phyloP scores from a whole-genome alignment of 768 basidiomycete genomes.

The Leccinum ochraceum region DNA sequence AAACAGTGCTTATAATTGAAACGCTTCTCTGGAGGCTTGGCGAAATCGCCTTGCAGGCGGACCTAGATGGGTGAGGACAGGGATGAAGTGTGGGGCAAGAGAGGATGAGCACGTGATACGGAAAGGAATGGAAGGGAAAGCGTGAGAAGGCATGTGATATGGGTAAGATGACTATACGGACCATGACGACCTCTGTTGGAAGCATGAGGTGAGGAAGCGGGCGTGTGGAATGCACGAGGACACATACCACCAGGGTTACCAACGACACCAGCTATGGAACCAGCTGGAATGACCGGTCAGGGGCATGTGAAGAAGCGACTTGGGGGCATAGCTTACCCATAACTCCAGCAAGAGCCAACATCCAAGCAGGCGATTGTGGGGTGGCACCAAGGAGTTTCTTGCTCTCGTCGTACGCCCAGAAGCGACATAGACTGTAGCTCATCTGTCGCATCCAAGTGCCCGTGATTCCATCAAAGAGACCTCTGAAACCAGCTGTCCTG shows the following conservation, averaged over 20 bases:
- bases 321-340: conserved; percentile 62
- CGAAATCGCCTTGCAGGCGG: conserved; percentile 88
- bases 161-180: conserved; percentile 15
- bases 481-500: conserved; percentile 67
- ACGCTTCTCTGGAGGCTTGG: conserved; percentile 83
- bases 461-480: conserved; percentile 83
- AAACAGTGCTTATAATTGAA: conserved; percentile 91
- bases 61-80: conserved; percentile 38
- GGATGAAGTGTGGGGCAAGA: background rate
- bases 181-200: conserved; percentile 71
- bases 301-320: background rate
- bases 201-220: background rate
- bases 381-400: conserved; percentile 78
- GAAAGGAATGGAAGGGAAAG: background rate
- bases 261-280: conserved; percentile 82
- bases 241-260: conserved; percentile 83
- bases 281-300: conserved; percentile 48
- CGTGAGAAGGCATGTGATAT: conserved; percentile 20
- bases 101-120: conserved; percentile 20
- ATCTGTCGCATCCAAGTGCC: conserved; percentile 92
- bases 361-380: conserved; percentile 72
- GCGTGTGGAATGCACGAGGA: conserved; percentile 1
- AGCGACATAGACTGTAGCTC: conserved; percentile 91
- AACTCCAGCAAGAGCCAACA: conserved; percentile 76
- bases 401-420: conserved; percentile 91